Conservation (phyloP, 169 alveolate genomes). For the Plasmodium sp. region DNA sequence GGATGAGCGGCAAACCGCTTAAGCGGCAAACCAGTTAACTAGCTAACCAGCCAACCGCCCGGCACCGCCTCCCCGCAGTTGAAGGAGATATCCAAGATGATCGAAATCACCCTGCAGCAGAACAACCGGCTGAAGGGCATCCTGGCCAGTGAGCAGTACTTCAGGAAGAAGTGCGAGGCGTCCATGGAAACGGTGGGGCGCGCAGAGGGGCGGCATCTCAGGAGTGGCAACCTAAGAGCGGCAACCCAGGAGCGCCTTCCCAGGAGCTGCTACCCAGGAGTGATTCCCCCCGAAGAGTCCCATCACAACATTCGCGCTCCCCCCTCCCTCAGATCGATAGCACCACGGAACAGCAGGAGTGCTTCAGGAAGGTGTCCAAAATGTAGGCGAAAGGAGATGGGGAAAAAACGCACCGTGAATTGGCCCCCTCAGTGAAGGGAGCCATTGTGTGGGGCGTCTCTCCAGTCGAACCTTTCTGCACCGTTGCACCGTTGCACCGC, state of each 20-base stretch:
- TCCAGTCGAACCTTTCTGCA: not conserved
- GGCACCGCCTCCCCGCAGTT: not conserved
- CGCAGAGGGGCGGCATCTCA: not conserved
- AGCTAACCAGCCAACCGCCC: not conserved
- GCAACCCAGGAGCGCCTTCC: too few species aligned
- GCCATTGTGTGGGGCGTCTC: not conserved
- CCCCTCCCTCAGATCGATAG: not conserved
- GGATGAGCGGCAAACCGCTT: too few species aligned
- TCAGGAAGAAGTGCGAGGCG: slow-evolving; percentile 62
- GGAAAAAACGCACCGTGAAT: not conserved
- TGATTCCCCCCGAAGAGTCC: not conserved
- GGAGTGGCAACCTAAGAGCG: too few species aligned
- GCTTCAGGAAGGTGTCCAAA: slow-evolving; percentile 59
- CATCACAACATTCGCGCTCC: not conserved
- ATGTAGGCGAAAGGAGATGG: not conserved
- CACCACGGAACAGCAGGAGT: slow-evolving; percentile 47
- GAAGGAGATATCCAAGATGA: slow-evolving; percentile 48
- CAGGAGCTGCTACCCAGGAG: not conserved
- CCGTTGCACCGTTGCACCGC: not conserved
- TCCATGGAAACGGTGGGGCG: slow-evolving; percentile 26
- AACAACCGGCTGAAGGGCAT: slow-evolving; percentile 31
- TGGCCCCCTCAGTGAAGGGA: not conserved
- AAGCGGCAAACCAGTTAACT: not conserved
- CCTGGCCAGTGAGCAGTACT: slow-evolving; percentile 27
- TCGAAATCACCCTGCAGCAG: slow-evolving; percentile 46